Percentiles rank a stretch among this genome's conserved stretches.
Conservation (phyloP, 2,329 filamentous ascomycete species). For the Paraphoma sp. region DNA sequence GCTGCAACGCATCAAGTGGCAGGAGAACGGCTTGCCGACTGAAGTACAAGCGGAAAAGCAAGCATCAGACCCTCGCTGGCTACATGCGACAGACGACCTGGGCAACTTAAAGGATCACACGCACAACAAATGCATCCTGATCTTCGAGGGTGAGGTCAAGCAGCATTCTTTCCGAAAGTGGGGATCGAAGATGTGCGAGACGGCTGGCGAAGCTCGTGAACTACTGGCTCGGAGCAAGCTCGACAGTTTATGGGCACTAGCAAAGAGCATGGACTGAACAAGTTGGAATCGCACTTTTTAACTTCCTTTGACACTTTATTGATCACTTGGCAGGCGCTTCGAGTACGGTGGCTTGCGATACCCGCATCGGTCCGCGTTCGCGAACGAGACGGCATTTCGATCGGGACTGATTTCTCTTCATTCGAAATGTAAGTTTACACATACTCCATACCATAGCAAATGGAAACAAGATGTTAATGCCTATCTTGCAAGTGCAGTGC, state of each 20-base stretch:
- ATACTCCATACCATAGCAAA: slow-evolving; percentile 24
- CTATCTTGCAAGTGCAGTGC: not conserved
- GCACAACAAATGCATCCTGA: slow-evolving; percentile 78
- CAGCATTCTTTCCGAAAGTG: slow-evolving; percentile 83
- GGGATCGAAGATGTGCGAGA: slow-evolving; percentile 87
- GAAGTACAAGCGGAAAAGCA: slow-evolving; percentile 64
- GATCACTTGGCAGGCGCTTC: not conserved
- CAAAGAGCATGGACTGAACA: slow-evolving; percentile 64
- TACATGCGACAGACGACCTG: slow-evolving; percentile 78
- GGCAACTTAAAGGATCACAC: slow-evolving; percentile 83
- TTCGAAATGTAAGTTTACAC: slow-evolving; percentile 26
- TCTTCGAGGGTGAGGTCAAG: slow-evolving; percentile 93
- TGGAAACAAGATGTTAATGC: slow-evolving; percentile 26
- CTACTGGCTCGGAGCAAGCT: slow-evolving; percentile 81
- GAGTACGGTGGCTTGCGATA: not conserved
- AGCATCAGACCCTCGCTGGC: slow-evolving; percentile 72
- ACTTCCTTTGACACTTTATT: not conserved
- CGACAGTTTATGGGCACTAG: slow-evolving; percentile 93
- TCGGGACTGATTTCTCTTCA: slow-evolving; percentile 3
- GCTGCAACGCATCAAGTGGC: slow-evolving; percentile 93
- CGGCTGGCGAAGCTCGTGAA: slow-evolving; percentile 86
- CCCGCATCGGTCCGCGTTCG: not conserved
- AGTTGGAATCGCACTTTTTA: not conserved
- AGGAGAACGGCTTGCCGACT: slow-evolving; percentile 79
- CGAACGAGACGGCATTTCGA: not conserved